Conservation (phyloP, 495 filamentous ascomycete species). For the Lophiostoma macrostomum region DNA sequence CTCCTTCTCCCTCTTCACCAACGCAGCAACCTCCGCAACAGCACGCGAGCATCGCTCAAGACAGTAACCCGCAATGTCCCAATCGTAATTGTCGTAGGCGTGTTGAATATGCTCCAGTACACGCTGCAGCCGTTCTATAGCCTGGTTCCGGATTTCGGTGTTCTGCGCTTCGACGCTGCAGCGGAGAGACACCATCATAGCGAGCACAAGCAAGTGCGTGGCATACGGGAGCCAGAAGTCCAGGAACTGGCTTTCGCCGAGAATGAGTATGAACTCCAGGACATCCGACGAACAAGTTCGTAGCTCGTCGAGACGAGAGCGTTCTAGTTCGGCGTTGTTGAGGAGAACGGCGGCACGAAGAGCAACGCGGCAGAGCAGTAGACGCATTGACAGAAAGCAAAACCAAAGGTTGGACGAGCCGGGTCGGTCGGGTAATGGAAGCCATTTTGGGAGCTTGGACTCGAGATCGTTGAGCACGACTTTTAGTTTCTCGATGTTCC, state of each 20-base stretch:
- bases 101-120: slow-evolving; percentile 50
- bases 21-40: slow-evolving; percentile 36
- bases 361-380: slow-evolving; percentile 53
- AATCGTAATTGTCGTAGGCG: slow-evolving; percentile 53
- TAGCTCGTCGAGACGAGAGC: slow-evolving; percentile 50
- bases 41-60: slow-evolving; percentile 49
- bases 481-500: slow-evolving; percentile 39
- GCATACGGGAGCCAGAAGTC: slow-evolving; percentile 30
- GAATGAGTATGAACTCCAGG: slow-evolving; percentile 37
- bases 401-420: slow-evolving; percentile 53
- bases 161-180: slow-evolving; percentile 45
- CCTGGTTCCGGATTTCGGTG: slow-evolving; percentile 40
- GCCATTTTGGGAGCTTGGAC: slow-evolving; percentile 48
- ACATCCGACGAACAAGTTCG: slow-evolving; percentile 52
- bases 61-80: slow-evolving; percentile 55
- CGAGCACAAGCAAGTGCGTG: slow-evolving; percentile 21
- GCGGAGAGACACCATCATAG: slow-evolving; percentile 16
- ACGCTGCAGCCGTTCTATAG: slow-evolving; percentile 45
- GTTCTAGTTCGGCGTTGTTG: slow-evolving; percentile 45
- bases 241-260: slow-evolving; percentile 21
- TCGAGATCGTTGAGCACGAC: slow-evolving; percentile 49
- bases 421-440: slow-evolving; percentile 38
- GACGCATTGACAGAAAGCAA: slow-evolving; percentile 51
- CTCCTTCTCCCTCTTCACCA: slow-evolving; percentile 6
- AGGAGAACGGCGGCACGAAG: slow-evolving; percentile 51